Percentiles rank a stretch among this genome's conserved stretches.
phyloP scores from a whole-genome alignment of 2,329 filamentous ascomycete genomes.

The Xylariaceae sp. region DNA sequence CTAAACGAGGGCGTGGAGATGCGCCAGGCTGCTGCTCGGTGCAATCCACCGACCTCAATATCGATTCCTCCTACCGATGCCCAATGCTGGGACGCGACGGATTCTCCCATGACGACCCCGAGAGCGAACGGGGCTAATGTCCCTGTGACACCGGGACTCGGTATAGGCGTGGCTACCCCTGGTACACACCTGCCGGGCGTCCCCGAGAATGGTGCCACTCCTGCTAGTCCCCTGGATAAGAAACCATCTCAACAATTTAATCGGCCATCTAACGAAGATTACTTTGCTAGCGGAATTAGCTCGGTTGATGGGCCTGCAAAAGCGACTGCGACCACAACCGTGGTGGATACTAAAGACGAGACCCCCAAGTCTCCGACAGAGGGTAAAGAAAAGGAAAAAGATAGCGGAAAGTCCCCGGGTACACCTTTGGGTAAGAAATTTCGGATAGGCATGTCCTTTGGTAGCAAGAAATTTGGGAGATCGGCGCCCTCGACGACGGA shows the following conservation, averaged over 20 bases:
- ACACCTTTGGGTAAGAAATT: conserved; percentile 52
- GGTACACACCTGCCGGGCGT: conserved; percentile 50
- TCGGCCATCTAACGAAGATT: conserved; percentile 70
- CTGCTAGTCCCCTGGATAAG: conserved; percentile 56
- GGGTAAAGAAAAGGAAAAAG: conserved; percentile 55
- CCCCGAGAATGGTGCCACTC: conserved; percentile 49
- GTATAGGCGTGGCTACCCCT: conserved; percentile 78
- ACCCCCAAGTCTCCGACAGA: conserved; percentile 56
- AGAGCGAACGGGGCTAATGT: conserved; percentile 66
- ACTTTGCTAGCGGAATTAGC: conserved; percentile 69
- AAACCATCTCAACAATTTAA: conserved; percentile 58
- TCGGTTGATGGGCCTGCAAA: conserved; percentile 52
- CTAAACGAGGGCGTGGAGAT: conserved; percentile 67
- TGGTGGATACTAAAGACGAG: conserved; percentile 44
- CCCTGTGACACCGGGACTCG: conserved; percentile 73
- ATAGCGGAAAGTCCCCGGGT: conserved; percentile 59
- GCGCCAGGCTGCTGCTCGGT: conserved; percentile 55
- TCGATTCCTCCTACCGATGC: conserved; percentile 41
- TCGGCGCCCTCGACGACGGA: conserved; percentile 67
- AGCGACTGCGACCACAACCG: conserved; percentile 49
- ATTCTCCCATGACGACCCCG: conserved; percentile 59
- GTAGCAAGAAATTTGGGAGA: conserved; percentile 80
- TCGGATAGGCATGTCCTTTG: conserved; percentile 59
- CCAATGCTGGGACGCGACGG: conserved; percentile 44
- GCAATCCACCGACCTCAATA: conserved; percentile 64